Evolutionary conservation across 2,329 filamentous ascomycete species (phyloP), one percentile per base, ranked within the genome.

Genomic region (Didymellaceae sp.): DNA sequence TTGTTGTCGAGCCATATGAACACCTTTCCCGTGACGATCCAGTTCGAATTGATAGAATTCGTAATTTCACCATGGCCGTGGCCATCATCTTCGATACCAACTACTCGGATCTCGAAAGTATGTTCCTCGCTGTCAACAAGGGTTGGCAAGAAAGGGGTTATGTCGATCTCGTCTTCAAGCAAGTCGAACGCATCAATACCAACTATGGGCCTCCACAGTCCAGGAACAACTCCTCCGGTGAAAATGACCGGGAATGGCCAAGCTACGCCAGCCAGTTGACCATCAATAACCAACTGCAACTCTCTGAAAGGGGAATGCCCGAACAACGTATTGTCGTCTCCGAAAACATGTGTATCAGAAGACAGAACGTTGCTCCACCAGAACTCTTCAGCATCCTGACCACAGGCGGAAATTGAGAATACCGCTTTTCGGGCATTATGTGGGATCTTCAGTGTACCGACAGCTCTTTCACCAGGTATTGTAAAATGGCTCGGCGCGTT

Each of bases 211-310:
- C 89, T 80, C 82, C 91, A 91, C 30, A 94, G 80, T 1, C 85
- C 84, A 4, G 89, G 89, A 1, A 88, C 86, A 5, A 95, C 79
- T 1, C 90, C 90, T 2, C 91, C 90, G 0, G 90, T 92, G 62
- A 92, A 93, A 39, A 95, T 86, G 14, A 91, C 81, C 0, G 90
- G 89, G 62, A 89, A 93, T 1, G 90, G 91, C 89, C 88, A 94
- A 24, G 85, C 82, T 1, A 91, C 84, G 2, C 90, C 90, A 1
- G 88, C 88, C 17, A 93, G 72, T 14, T 80, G 74, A 1, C 82
- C 88, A 64, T 95, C 90, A 43, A 95, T 89, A 33, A 82, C 77
- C 1, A 94, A 76, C 61, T 92, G 89, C 1, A 94, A 80, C 74
- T 95, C 90, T 17, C 90, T 84, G 68, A 89, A 93, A 1, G 89